Percentiles rank a stretch among this genome's conserved stretches.
These are phyloP conservation scores for Keithomyces neogunnii DNA, from an alignment of 2,329 filamentous ascomycete species.

Conservation along the genomic window DNA sequence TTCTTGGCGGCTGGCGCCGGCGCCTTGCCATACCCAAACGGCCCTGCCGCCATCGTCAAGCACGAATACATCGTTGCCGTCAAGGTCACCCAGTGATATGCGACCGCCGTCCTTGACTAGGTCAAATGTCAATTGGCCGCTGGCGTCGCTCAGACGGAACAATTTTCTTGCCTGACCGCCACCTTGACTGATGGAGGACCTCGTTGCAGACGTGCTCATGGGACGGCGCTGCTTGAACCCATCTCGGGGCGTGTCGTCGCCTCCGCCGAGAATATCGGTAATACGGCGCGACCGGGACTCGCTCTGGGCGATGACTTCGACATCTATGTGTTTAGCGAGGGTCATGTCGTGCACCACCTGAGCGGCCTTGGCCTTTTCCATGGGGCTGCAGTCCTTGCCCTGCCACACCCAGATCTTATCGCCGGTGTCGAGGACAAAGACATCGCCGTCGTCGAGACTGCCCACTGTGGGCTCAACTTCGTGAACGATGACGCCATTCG, in stretches of 20 bases:
- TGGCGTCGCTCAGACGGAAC: constrained; percentile 55
- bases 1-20: constrained; percentile 47
- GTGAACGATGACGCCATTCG: constrained; percentile 47
- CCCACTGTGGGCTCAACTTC: constrained; percentile 54
- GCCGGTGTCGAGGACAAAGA: constrained; percentile 55
- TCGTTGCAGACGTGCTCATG: constrained; percentile 15
- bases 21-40: constrained; percentile 61
- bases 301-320: constrained; percentile 55
- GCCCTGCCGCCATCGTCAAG: constrained; percentile 47
- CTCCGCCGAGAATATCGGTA: constrained; percentile 46
- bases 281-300: constrained; percentile 48
- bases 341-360: constrained; percentile 60
- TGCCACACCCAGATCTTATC: constrained; percentile 65
- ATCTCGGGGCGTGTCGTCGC: constrained; percentile 27
- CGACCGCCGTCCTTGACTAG: constrained; percentile 46
- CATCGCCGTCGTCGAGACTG: constrained; percentile 57
- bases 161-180: constrained; percentile 31
- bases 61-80: constrained; percentile 54
- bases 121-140: constrained; percentile 47
- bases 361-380: constrained; percentile 61
- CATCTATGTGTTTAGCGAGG: constrained; percentile 53
- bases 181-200: neutral
- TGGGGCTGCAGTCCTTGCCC: constrained; percentile 54
- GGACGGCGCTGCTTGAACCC: constrained; percentile 35
- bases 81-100: constrained; percentile 40